Evolutionary conservation across 2,329 filamentous ascomycete genomes (phyloP).

Genomic region (Thelonectria discophora): DNA sequence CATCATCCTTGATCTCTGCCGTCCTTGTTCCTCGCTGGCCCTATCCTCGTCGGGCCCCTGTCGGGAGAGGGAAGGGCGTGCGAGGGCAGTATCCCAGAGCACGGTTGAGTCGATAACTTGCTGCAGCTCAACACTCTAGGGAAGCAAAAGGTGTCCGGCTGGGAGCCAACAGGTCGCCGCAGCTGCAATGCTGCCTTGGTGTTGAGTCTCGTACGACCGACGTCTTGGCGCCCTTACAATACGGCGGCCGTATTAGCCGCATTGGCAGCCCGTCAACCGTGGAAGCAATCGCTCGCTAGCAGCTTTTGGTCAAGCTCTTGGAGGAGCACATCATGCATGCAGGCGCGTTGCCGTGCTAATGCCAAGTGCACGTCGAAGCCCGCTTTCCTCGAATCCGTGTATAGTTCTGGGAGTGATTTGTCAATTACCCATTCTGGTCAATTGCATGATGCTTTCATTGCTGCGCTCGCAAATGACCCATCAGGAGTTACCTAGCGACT

Average conservation of each 20-base stretch:
- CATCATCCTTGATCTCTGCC: slow-evolving; percentile 50
- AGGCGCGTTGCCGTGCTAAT: slow-evolving; percentile 58
- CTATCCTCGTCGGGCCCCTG: no score
- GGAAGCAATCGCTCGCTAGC: slow-evolving; percentile 48
- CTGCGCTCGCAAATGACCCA: slow-evolving; percentile 48
- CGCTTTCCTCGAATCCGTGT: slow-evolving; percentile 56
- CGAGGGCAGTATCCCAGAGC: slow-evolving; percentile 21
- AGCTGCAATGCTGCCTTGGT: slow-evolving; percentile 53
- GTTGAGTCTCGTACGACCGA: slow-evolving; percentile 51
- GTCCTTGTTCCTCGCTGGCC: no score
- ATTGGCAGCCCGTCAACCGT: not conserved
- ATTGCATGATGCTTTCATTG: not conserved
- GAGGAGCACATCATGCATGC: slow-evolving; percentile 59
- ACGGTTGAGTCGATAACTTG: no score
- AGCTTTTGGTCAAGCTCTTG: slow-evolving; percentile 59
- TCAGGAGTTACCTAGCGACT: slow-evolving; percentile 64
- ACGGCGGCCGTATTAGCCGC: not conserved
- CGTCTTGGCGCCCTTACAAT: slow-evolving; percentile 54
- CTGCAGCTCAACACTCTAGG: no score
- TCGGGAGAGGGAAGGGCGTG: slow-evolving; percentile 61
- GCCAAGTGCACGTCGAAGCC: slow-evolving; percentile 58
- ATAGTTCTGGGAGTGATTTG: slow-evolving; percentile 53
- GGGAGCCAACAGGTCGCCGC: slow-evolving; percentile 52
- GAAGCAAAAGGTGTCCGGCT: slow-evolving; percentile 43
- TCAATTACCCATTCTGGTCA: not conserved